Evolutionary conservation across 352 stramenopile genomes (phyloP), one percentile per base, ranked within the genome.

Genomic region (Thraustotheca clavata): DNA sequence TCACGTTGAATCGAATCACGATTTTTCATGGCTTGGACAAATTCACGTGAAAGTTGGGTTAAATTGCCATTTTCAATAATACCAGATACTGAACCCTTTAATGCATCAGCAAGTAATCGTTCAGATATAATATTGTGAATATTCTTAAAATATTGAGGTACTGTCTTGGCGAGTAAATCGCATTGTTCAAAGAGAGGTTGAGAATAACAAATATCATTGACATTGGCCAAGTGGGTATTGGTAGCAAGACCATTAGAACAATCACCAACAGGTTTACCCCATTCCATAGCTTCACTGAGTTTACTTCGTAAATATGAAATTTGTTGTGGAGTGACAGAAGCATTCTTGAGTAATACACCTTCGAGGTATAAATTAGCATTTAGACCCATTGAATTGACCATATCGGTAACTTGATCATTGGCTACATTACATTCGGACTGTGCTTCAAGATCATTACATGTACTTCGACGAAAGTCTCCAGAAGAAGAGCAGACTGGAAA

Each of bases 111-210:
- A 9, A 52, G n/a, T 24, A 52, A 31, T 11, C 43, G 11, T 2
- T 52, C 11, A 2, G 43, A 2, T 24, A 52, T 24, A 31, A 52
- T 31, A 31, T 52, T 52, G 43, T 52, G 43, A 18, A 52, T 52
- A 31, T 52, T 52, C 24, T 31, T 52, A 52, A 52, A 52, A 31
- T 52, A 52, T 31, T 52, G 43, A 14, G 43, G 43, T 31, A 52
- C 43, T 8, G 11, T 20, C 43, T 52, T 52, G 12, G 43, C 43
- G 1, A 52, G 43, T 11, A 11, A 24, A 31, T 52, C 43, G 43
- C 43, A 52, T 31, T 52, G 43, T 31, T 52, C 9, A 31, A 52
- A 52, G n/a, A 52, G 43, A 24, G 43, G 43, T 31, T 35, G 12
- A 6, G 43, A 52, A 9, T 35, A 52, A 31, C 43, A 52, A 52